phyloP scores from a whole-genome alignment of 805 yeast species.

The Isabelozyma pseudorhagii region DNA sequence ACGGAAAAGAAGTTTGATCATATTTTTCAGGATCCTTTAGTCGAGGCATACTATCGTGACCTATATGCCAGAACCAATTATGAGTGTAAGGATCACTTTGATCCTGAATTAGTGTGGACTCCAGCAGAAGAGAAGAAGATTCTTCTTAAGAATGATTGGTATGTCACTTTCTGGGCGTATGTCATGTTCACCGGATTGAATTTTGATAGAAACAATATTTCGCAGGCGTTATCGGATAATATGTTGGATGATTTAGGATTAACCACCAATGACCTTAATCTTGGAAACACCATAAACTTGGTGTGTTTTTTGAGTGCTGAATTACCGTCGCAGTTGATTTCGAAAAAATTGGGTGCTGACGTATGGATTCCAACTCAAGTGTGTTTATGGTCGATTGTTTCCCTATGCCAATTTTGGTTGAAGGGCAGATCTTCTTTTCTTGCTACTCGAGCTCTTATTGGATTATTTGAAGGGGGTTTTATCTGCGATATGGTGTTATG shows the following conservation, averaged over 20 bases:
- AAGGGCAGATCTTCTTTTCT: slow-evolving; percentile 18
- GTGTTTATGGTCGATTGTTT: slow-evolving; percentile 23
- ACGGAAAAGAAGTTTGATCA: slow-evolving; percentile 4
- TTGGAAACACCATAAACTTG: slow-evolving; percentile 39
- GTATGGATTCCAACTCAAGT: slow-evolving; percentile 50
- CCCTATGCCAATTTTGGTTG: slow-evolving; percentile 22
- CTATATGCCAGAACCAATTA: slow-evolving; percentile 28
- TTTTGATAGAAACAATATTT: slow-evolving; percentile 19
- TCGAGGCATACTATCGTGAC: slow-evolving; percentile 26
- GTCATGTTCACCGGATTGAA: slow-evolving; percentile 20
- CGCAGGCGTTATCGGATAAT: slow-evolving; percentile 21
- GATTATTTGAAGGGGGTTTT: slow-evolving; percentile 27
- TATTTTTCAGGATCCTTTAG: slow-evolving; percentile 32
- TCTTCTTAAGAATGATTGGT: slow-evolving; percentile 14
- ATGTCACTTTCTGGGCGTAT: slow-evolving; percentile 20
- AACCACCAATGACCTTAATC: slow-evolving; percentile 36
- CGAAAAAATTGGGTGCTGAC: slow-evolving; percentile 62
- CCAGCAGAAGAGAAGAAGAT: slow-evolving; percentile 25
- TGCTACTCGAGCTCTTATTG: slow-evolving; percentile 23
- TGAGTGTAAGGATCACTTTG: slow-evolving; percentile 32
- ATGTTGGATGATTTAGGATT: slow-evolving; percentile 29
- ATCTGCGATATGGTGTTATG: slow-evolving; percentile 57
- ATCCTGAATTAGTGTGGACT: slow-evolving; percentile 33
- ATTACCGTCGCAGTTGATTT: slow-evolving; percentile 59
- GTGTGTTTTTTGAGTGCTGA: slow-evolving; percentile 41